Evolutionary conservation across 495 filamentous ascomycete genomes (phyloP).

Genomic region (Aspergillus homomorphus): DNA sequence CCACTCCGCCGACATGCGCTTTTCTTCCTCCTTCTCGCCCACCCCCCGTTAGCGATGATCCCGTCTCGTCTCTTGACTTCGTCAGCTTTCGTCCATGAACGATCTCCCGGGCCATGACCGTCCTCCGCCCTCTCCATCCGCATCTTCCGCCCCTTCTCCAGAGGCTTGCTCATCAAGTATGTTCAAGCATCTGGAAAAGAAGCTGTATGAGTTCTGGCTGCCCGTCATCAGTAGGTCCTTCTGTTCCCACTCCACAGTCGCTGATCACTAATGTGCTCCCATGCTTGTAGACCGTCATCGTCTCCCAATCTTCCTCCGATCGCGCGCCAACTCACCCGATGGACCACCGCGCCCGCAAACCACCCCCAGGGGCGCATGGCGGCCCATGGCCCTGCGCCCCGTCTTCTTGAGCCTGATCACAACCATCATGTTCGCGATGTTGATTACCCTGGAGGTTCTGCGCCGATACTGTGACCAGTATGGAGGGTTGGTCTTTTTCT

Average conservation of each 20-base stretch:
- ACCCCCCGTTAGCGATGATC: constrained; percentile 6
- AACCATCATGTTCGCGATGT: constrained; percentile 26
- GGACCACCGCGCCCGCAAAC: constrained; percentile 2
- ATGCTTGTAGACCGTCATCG: constrained; percentile 7
- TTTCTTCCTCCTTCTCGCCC: neutral
- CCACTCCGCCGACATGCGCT: constrained; percentile 5
- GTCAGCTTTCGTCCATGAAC: constrained; percentile 6
- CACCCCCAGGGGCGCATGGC: constrained; percentile 28
- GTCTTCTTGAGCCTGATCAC: constrained; percentile 28
- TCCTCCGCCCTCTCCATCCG: neutral
- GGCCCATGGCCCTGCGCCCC: constrained; percentile 36
- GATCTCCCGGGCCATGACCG: constrained; percentile 7
- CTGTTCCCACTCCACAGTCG: neutral
- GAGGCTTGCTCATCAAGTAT: constrained; percentile 21
- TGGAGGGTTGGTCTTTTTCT: constrained; percentile 35
- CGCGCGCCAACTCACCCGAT: constrained; percentile 11
- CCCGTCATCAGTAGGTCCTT: constrained; percentile 7
- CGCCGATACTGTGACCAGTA: constrained; percentile 34
- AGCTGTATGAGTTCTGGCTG: constrained; percentile 14
- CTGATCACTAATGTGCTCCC: neutral
- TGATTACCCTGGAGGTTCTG: constrained; percentile 30
- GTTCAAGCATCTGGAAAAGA: constrained; percentile 16
- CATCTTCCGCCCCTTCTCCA: constrained; percentile 7
- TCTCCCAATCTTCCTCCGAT: neutral
- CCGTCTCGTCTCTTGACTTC: constrained; percentile 3